A percentile compares a stretch with the other conserved stretches of the same genome.
phyloP scores from a whole-genome alignment of 2,329 filamentous ascomycete species.

The Epichloe elymi region DNA sequence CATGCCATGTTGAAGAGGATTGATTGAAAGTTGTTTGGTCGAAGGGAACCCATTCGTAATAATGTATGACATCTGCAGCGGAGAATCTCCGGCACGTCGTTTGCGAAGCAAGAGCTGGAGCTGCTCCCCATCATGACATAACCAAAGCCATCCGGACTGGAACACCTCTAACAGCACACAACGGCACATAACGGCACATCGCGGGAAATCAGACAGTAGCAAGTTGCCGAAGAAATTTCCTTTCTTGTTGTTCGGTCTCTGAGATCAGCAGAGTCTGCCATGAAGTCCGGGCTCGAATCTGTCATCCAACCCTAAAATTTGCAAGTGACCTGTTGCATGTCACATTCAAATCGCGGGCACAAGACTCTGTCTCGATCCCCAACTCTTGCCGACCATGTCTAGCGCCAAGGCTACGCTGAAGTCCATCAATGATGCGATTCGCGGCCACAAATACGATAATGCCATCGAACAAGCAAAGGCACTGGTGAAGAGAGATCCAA shows the following conservation, averaged over 20 bases:
- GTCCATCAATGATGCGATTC: conserved; percentile 64
- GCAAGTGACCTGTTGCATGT: neutral
- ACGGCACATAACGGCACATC: neutral
- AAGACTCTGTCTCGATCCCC: neutral
- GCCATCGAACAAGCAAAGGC: conserved; percentile 56
- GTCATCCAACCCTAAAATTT: neutral
- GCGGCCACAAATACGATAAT: conserved; percentile 65
- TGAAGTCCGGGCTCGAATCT: neutral
- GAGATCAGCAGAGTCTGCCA: neutral
- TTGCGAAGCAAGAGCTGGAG: neutral
- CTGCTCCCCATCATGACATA: neutral
- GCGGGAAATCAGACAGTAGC: neutral
- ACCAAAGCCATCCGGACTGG: neutral
- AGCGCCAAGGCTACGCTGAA: conserved; percentile 63
- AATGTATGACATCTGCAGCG: neutral
- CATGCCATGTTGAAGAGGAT: too few species aligned
- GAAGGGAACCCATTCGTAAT: too few species aligned
- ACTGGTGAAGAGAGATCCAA: conserved; percentile 57
- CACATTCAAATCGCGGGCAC: neutral
- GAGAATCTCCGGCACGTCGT: conserved; percentile 1
- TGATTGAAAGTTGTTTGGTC: too few species aligned
- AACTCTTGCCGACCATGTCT: conserved; percentile 27
- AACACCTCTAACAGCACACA: too few species aligned
- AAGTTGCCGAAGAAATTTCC: neutral
- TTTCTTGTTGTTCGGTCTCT: neutral